These are phyloP conservation scores for Beauveria bassiana DNA, from an alignment of 2,329 filamentous ascomycete species.

Conservation along the genomic window DNA sequence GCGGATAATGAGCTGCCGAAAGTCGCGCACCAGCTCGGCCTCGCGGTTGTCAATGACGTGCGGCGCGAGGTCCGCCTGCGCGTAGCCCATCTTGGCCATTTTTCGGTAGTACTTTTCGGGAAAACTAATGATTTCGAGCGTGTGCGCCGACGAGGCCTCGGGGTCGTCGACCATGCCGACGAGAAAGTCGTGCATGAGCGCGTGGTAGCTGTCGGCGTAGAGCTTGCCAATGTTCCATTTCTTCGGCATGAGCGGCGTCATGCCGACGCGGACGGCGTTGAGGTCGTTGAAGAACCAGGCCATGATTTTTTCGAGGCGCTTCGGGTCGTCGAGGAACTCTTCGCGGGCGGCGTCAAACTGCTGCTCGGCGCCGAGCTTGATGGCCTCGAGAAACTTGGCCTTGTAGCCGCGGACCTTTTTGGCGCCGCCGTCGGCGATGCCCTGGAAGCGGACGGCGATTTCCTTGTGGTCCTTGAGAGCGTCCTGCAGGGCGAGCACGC, in stretches of 20 bases:
- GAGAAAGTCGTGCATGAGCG: slow-evolving; percentile 91
- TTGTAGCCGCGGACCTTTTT: slow-evolving; percentile 94
- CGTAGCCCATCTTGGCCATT: slow-evolving; percentile 83
- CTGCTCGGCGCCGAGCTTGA: slow-evolving; percentile 62
- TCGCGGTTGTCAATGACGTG: slow-evolving; percentile 89
- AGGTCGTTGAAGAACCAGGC: slow-evolving; percentile 98
- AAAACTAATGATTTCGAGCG: slow-evolving; percentile 90
- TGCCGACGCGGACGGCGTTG: slow-evolving; percentile 87
- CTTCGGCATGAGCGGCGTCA: slow-evolving; percentile 85
- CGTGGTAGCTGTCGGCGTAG: slow-evolving; percentile 86
- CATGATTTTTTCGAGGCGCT: slow-evolving; percentile 75
- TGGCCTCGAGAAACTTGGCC: slow-evolving; percentile 81
- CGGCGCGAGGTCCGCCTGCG: slow-evolving; percentile 66
- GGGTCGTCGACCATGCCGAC: slow-evolving; percentile 75
- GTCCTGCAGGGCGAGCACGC: slow-evolving; percentile 84
- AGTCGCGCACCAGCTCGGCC: slow-evolving; percentile 83
- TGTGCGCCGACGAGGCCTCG: slow-evolving; percentile 75
- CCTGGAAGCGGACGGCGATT: slow-evolving; percentile 86
- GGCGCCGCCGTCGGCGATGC: slow-evolving; percentile 86
- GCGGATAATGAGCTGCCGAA: slow-evolving; percentile 89
- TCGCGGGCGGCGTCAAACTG: slow-evolving; percentile 67
- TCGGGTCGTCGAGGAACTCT: slow-evolving; percentile 75
- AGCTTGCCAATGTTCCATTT: slow-evolving; percentile 94
- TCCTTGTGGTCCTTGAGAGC: slow-evolving; percentile 94
- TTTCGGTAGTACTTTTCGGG: slow-evolving; percentile 93